phyloP scores from a whole-genome alignment of 148 eudicot species.

The Rhododendron griersonianum region DNA sequence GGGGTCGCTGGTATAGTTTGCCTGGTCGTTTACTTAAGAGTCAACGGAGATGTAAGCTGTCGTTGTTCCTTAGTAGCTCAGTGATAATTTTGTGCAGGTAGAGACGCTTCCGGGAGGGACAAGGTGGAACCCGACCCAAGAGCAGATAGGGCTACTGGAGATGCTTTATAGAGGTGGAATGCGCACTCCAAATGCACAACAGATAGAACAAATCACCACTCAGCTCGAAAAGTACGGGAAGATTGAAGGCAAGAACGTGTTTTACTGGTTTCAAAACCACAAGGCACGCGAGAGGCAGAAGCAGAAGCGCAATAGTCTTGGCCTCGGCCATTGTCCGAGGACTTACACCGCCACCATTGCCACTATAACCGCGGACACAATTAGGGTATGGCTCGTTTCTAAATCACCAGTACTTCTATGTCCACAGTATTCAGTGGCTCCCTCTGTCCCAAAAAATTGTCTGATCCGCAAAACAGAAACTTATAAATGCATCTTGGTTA shows the following conservation, averaged over 20 bases:
- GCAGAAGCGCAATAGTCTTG: constrained; percentile 65
- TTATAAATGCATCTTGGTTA: neutral
- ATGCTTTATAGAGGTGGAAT: constrained; percentile 81
- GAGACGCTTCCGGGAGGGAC: constrained; percentile 82
- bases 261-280: constrained; percentile 95
- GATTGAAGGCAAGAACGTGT: constrained; percentile 93
- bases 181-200: constrained; percentile 92
- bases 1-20: too few relatives aligned
- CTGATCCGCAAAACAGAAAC: neutral
- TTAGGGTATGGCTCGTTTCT: constrained; percentile 28
- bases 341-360: constrained; percentile 17
- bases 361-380: constrained; percentile 24
- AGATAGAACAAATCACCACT: constrained; percentile 78
- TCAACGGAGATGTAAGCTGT: too few relatives aligned
- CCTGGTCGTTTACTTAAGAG: too few relatives aligned
- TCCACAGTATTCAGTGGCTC: neutral
- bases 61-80: neutral
- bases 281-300: constrained; percentile 95
- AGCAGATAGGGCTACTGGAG: constrained; percentile 78
- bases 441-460: neutral
- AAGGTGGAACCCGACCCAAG: constrained; percentile 93
- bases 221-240: constrained; percentile 70
- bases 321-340: constrained; percentile 33
- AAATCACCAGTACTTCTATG: too few relatives aligned
- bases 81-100: constrained; percentile 31